Evolutionary conservation across 257 asterid species (phyloP).

Genomic region (Nyctanthes arbortristis): DNA sequence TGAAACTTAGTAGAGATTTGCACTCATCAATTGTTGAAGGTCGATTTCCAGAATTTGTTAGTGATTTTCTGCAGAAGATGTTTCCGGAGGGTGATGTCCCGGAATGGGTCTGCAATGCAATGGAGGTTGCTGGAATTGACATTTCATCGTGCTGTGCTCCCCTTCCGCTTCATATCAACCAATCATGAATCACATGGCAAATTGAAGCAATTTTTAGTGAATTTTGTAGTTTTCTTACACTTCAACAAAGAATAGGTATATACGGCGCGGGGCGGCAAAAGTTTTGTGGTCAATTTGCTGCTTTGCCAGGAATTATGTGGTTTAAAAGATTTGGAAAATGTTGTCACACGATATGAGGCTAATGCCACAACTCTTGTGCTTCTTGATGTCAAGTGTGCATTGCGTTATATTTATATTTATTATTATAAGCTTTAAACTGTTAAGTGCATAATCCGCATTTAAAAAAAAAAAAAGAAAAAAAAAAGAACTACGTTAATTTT

Average conservation of each 20-base stretch:
- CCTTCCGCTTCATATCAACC: conserved; percentile 21
- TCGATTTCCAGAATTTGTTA: conserved; percentile 83
- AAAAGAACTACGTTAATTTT: no score
- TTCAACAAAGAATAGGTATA: not conserved
- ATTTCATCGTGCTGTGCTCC: conserved; percentile 62
- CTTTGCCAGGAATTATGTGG: no score
- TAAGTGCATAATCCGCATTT: no score
- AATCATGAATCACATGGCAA: not conserved
- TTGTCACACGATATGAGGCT: no score
- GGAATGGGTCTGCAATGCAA: conserved; percentile 97
- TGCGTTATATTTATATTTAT: no score
- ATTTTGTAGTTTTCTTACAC: conserved; percentile 2
- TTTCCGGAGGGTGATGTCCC: conserved; percentile 89
- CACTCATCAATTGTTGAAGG: conserved; percentile 81
- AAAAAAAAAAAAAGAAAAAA: no score
- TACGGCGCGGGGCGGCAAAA: not conserved
- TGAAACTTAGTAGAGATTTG: conserved; percentile 95
- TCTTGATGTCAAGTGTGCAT: no score
- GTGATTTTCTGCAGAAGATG: conserved; percentile 83
- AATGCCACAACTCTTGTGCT: no score
- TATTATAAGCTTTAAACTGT: no score
- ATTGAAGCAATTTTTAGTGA: not conserved
- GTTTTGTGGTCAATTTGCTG: conserved; percentile 1
- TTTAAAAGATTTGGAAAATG: no score
- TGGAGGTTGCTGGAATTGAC: conserved; percentile 98